These are phyloP conservation scores for Scedosporium minutisporum DNA, from an alignment of 2,329 filamentous ascomycete genomes.

Conservation along the genomic window DNA sequence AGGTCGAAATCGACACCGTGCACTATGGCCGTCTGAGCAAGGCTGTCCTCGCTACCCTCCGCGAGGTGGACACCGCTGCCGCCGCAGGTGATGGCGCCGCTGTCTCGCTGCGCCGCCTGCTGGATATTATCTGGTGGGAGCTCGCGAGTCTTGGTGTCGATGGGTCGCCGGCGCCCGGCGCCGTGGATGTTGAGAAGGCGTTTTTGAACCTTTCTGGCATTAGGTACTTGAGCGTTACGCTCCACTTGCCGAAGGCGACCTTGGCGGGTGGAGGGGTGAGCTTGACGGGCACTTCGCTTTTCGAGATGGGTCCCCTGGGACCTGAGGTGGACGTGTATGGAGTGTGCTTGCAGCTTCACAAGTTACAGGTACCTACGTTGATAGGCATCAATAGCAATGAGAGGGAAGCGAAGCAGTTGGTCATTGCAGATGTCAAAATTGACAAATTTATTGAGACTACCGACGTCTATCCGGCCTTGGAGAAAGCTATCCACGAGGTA, in stretches of 20 bases:
- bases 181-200: conserved; percentile 10
- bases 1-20: conserved; percentile 58
- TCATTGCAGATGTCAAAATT: conserved; percentile 53
- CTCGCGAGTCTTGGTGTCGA: conserved; percentile 17
- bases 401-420: conserved; percentile 54
- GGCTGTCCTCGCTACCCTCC: conserved; percentile 41
- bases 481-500: conserved; percentile 47
- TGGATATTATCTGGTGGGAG: conserved; percentile 23
- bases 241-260: conserved; percentile 58
- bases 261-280: conserved; percentile 53
- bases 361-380: conserved; percentile 54
- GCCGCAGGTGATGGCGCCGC: background rate
- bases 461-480: conserved; percentile 47
- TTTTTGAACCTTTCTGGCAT: conserved; percentile 26
- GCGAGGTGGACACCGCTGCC: conserved; percentile 14
- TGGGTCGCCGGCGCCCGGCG: conserved; percentile 7
- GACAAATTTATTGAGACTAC: conserved; percentile 35
- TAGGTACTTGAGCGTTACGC: conserved; percentile 38
- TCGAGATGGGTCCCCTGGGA: conserved; percentile 17
- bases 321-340: conserved; percentile 17
- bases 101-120: conserved; percentile 15
- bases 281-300: conserved; percentile 36
- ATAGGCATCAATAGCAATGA: conserved; percentile 68
- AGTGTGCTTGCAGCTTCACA: conserved; percentile 38
- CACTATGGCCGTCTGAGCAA: conserved; percentile 68